Base-by-base conservation (phyloP, 2,329 filamentous ascomycete genomes). In the Aureobasidium sp. region DNA sequence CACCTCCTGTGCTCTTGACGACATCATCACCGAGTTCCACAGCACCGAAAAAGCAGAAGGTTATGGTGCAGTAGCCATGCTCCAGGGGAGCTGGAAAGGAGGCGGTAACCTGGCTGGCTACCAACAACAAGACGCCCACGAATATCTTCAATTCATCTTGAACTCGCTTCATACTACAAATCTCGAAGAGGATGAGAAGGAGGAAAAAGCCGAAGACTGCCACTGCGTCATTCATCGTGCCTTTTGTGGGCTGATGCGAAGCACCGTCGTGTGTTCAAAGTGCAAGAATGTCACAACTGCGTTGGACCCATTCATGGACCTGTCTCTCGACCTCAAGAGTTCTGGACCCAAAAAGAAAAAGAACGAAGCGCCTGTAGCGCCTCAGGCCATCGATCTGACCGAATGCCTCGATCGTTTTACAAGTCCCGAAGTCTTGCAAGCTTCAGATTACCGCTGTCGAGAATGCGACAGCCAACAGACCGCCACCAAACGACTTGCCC, bases 91-190 rank as follows among this genome's bases (percentile, higher is more conserved):
- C 71, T 96, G 92, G 91, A 90, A 92, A 68, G 90, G 88, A 5
- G 73, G 78, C 78, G 72, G 81, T 76, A 86, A 83, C 20, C 70
- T 81, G 25, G 90, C 93, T 1, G 94, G 92, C 12, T 96, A 95
- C 69, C 90, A 92, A 70, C 93, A 97, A 75, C 93, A 97, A 77
- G 93, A 97, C 71, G 93, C 93, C 0, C 93, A 97, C 72, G 93
- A 97, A 73, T 97, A 96, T 76, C 95, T 97, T 74, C 91, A 96
- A 72, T 97, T 96, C 71, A 83, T 97, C 37, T 88, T 95, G 39
- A 93, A 97, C 76, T 90, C 94, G 69, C 81, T 99, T 17, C 93
- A 97, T 71, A 85, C 78, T 11, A 79, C 91, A 44, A 94, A 92
- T 68, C 82, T 83, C 42, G 87, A 72, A 37, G 69, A 70, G 51